These are phyloP conservation scores for Nitzschia putrida DNA, from an alignment of 108 stramenopile species.

Conservation along the genomic window DNA sequence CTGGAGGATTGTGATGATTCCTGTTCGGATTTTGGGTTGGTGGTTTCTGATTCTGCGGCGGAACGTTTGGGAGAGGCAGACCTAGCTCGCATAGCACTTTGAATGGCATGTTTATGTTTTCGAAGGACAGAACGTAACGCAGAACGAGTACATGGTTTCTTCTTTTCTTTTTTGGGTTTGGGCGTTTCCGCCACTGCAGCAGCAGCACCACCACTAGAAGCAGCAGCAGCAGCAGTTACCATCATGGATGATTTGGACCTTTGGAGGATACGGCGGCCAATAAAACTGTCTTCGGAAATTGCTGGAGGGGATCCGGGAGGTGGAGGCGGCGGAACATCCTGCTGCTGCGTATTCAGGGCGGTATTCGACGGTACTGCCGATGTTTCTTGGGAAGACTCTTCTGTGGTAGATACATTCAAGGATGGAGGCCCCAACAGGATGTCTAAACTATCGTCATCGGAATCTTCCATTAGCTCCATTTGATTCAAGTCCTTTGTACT, in stretches of 20 bases:
- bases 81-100: not conserved
- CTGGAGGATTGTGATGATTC: not conserved
- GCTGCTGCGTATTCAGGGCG: not conserved
- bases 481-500: not conserved
- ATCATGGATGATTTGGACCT: not conserved
- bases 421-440: not conserved
- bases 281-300: not conserved
- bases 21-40: not conserved
- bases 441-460: not conserved
- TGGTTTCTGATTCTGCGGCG: not conserved
- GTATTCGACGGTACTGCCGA: not conserved
- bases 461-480: constrained; percentile 1
- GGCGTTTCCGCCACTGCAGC: too few species aligned
- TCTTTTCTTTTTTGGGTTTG: not conserved
- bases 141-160: not conserved
- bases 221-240: not conserved
- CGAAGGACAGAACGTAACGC: not conserved
- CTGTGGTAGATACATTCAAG: not conserved
- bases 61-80: not conserved
- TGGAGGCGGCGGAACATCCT: too few species aligned
- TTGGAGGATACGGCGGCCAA: not conserved
- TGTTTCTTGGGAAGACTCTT: not conserved
- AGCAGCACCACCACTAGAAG: too few species aligned
- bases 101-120: not conserved
- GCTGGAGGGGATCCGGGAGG: not conserved